Evolutionary conservation across 1,284 basidiomycete species (phyloP), one percentile per base, ranked within the genome.

Genomic region (Puccinia hordei): DNA sequence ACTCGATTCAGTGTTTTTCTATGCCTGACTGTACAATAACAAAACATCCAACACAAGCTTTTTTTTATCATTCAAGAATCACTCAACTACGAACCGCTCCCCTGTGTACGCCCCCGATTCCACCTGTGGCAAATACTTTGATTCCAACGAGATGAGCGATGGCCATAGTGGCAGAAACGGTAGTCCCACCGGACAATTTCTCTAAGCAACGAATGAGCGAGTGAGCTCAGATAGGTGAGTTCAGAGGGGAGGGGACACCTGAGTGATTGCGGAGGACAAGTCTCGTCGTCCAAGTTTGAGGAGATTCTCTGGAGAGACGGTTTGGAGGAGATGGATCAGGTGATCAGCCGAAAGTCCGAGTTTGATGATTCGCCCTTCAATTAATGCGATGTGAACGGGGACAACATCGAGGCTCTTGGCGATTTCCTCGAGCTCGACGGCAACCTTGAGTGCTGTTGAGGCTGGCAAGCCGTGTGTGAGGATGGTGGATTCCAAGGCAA

Each of bases 341-440:
- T 98, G 90, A 2, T 86, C 81, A 2, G 87, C 84, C 22, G 89
- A 87, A 53, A 99, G 87, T 0, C 97, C 97, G 82, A 99, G 90
- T 86, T 95, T 93, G 81, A n/a, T n/a, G n/a, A 97, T 89, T 38
- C 90, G 89, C 10, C 96, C 96, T 44, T 88, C 88, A 49, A 98
- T 88, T 57, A 99, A 86, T 4, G 92, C 96, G 81, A 98, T 92
- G 0, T 95, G 98, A 0, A 96, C 95, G 1, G 97, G 97, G 19
- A 92, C 88, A 12, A 91, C 91, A 4, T 92, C 92, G 49, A 89
- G 89, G 9, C 89, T 88, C 82, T 93, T 88, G n/a, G 98, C 90
- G 76, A 93, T 92, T 13, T 85, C 85, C 85, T 97, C 94, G 24
- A 95, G 88, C 9, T 91, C 91, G 9, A 38, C 27, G 30, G 65